Conservation (phyloP, 495 filamentous ascomycete genomes). For the Neurospora sp. region DNA sequence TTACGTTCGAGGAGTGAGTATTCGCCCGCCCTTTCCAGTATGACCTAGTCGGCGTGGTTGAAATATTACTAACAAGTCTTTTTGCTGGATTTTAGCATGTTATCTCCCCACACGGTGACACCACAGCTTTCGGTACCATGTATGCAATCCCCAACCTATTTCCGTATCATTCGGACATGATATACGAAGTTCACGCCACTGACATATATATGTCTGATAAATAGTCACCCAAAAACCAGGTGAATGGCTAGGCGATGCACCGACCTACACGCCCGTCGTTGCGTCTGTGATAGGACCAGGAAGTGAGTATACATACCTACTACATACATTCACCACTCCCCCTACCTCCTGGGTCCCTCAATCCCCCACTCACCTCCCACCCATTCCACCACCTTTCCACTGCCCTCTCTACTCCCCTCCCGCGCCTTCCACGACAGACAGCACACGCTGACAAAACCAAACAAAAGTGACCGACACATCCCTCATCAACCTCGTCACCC, state of each 20-base stretch:
- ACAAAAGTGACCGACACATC: not conserved
- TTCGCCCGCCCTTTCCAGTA: too few species aligned
- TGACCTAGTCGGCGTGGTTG: too few species aligned
- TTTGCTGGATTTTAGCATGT: not conserved
- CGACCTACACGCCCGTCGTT: not conserved
- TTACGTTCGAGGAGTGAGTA: not conserved
- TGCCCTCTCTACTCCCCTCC: too few species aligned
- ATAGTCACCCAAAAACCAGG: not conserved
- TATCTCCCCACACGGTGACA: not conserved
- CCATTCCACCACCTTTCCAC: not conserved
- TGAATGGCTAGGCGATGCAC: not conserved
- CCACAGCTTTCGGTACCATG: not conserved
- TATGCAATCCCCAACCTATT: not conserved
- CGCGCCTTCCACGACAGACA: too few species aligned
- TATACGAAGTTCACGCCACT: not conserved
- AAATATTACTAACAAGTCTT: not conserved
- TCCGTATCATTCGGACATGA: too few species aligned
- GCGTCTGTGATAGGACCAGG: not conserved
- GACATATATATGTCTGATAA: not conserved
- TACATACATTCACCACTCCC: not conserved
- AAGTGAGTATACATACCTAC: not conserved
- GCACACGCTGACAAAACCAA: not conserved
- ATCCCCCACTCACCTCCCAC: too few species aligned
- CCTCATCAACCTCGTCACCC: not conserved
- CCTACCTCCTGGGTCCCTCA: too few species aligned